Percentiles rank a stretch among this genome's conserved stretches.
These are phyloP conservation scores for Ascocoryne sarcoides DNA, from an alignment of 2,329 filamentous ascomycete genomes.

Conservation along the genomic window DNA sequence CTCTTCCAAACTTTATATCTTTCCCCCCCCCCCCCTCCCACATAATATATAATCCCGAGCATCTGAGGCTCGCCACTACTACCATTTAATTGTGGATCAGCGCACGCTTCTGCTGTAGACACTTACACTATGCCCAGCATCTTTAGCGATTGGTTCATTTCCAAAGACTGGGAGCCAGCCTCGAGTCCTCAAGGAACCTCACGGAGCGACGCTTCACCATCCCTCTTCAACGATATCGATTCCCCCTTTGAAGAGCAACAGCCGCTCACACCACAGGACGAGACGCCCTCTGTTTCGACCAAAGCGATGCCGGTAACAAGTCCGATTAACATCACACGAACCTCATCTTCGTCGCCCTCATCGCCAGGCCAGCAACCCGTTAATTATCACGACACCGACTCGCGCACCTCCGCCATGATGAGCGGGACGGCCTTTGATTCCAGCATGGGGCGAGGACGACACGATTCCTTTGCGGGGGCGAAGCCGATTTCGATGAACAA, in stretches of 20 bases:
- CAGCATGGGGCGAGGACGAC: conserved; percentile 41
- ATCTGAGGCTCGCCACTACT: no score
- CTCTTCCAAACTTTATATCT: no score
- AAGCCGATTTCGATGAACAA: conserved; percentile 60
- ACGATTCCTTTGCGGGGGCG: conserved; percentile 55
- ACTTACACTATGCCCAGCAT: not conserved
- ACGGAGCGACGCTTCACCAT: no score
- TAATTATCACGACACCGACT: conserved; percentile 23
- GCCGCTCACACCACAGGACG: not conserved
- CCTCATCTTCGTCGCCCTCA: conserved; percentile 30
- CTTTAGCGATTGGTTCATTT: not conserved
- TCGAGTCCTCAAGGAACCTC: no score
- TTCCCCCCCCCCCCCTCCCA: no score
- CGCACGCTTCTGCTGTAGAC: no score
- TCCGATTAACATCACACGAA: conserved; percentile 29
- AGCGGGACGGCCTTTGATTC: conserved; percentile 47
- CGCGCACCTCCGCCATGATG: conserved; percentile 44
- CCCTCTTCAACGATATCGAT: not conserved
- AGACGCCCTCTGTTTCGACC: not conserved
- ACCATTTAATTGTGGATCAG: not conserved
- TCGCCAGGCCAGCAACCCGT: conserved; percentile 28
- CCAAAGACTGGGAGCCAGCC: no score
- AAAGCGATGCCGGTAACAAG: conserved; percentile 26
- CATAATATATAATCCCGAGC: no score
- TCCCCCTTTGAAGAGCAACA: not conserved